Evolutionary conservation across 441 rosid species (phyloP).

Genomic region (Populus hybrid): DNA sequence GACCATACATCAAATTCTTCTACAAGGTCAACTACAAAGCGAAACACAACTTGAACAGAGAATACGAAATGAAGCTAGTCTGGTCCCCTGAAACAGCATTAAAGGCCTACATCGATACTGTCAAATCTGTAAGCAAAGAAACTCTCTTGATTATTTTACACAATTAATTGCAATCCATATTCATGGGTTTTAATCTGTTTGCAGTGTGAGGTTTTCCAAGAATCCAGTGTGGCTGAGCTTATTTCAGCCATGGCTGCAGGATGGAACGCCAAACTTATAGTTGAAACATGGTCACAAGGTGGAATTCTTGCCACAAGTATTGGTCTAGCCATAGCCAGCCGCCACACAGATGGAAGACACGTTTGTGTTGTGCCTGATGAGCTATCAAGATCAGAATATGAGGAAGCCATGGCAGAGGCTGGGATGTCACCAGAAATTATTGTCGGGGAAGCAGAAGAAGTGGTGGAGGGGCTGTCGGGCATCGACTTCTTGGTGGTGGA

Average conservation of each 20-base stretch:
- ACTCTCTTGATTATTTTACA: neutral
- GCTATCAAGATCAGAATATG: constrained; percentile 49
- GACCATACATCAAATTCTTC: neutral
- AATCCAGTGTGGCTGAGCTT: constrained; percentile 82
- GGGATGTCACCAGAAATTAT: constrained; percentile 54
- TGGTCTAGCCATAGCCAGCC: constrained; percentile 68
- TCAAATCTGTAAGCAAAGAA: constrained; percentile 50
- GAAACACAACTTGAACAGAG: constrained; percentile 21
- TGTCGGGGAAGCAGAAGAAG: constrained; percentile 49
- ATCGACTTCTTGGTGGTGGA: constrained; percentile 82
- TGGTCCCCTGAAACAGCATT: constrained; percentile 91
- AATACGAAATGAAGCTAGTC: constrained; percentile 64
- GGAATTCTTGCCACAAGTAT: constrained; percentile 64
- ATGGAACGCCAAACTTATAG: constrained; percentile 69
- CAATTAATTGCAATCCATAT: neutral
- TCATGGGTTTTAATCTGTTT: neutral
- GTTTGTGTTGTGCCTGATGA: constrained; percentile 71
- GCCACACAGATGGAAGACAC: constrained; percentile 67
- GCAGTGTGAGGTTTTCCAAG: constrained; percentile 54
- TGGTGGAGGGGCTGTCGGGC: constrained; percentile 45
- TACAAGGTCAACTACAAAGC: constrained; percentile 16
- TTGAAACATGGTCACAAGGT: constrained; percentile 85
- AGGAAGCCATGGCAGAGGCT: constrained; percentile 35
- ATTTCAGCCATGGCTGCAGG: constrained; percentile 94
- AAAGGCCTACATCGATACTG: constrained; percentile 77